Evolutionary conservation across 495 filamentous ascomycete genomes (phyloP).

Genomic region (Aspergillus baeticus): DNA sequence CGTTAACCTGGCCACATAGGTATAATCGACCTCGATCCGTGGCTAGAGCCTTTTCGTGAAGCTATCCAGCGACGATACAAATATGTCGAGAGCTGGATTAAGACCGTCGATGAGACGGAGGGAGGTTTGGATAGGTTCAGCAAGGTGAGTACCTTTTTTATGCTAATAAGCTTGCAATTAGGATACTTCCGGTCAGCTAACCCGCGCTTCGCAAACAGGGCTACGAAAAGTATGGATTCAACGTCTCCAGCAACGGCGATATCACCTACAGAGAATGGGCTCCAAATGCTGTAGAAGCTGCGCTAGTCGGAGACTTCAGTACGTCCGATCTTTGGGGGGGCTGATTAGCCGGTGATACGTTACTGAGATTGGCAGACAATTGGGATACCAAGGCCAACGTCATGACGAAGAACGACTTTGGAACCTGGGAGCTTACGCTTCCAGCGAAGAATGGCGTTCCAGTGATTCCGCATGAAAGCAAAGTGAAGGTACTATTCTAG

Average conservation of each 20-base stretch:
- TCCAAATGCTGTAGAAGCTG: slow-evolving; percentile 78
- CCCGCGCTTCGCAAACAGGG: slow-evolving; percentile 50
- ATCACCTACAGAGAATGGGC: slow-evolving; percentile 97
- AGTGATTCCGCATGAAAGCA: slow-evolving; percentile 87
- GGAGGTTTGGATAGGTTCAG: slow-evolving; percentile 93
- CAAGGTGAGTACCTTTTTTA: slow-evolving; percentile 51
- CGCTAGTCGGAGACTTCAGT: slow-evolving; percentile 98
- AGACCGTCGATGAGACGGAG: slow-evolving; percentile 75
- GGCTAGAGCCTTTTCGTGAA: slow-evolving; percentile 80
- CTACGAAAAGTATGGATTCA: slow-evolving; percentile 81
- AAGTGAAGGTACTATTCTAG: slow-evolving; percentile 70
- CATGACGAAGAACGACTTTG: slow-evolving; percentile 82
- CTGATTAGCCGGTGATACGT: slow-evolving; percentile 12
- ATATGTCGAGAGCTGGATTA: slow-evolving; percentile 86
- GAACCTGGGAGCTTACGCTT: slow-evolving; percentile 82
- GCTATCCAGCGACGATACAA: slow-evolving; percentile 71
- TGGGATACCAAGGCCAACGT: slow-evolving; percentile 81
- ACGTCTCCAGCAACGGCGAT: slow-evolving; percentile 73
- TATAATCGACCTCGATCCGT: slow-evolving; percentile 84
- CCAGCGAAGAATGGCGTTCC: slow-evolving; percentile 72
- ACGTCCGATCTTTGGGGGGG: slow-evolving; percentile 25
- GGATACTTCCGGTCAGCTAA: background rate
- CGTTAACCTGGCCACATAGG: slow-evolving; percentile 47
- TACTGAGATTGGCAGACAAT: slow-evolving; percentile 62
- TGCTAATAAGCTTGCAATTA: too few species aligned